Evolutionary conservation across 2,329 filamentous ascomycete species (phyloP).

Genomic region (Cytospora piceicola): DNA sequence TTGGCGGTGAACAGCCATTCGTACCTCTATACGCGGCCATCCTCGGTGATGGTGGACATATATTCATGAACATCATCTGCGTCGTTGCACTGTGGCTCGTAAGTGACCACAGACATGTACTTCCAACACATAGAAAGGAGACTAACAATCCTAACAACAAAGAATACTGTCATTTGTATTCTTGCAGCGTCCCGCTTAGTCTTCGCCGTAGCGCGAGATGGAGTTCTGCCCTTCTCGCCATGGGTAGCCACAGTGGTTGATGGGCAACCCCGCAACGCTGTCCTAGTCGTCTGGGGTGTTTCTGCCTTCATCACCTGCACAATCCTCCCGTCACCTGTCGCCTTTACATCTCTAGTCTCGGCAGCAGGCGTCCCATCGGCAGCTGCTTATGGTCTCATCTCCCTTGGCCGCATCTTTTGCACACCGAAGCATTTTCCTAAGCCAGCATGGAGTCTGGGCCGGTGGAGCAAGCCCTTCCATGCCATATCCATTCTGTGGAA

Average conservation of each 20-base stretch:
- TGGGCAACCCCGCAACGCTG: slow-evolving; percentile 63
- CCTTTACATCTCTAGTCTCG: slow-evolving; percentile 58
- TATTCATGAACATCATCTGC: slow-evolving; percentile 66
- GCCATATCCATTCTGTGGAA: slow-evolving; percentile 54
- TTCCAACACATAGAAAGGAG: too few relatives aligned
- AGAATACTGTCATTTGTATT: slow-evolving; percentile 64
- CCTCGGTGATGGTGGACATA: slow-evolving; percentile 58
- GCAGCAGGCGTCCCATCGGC: slow-evolving; percentile 56
- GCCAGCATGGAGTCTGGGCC: slow-evolving; percentile 50
- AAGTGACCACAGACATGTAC: slow-evolving; percentile 34
- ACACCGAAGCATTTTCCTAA: slow-evolving; percentile 53
- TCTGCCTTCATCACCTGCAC: slow-evolving; percentile 61
- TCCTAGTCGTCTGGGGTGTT: slow-evolving; percentile 61
- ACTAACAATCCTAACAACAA: not conserved
- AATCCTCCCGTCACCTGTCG: slow-evolving; percentile 58
- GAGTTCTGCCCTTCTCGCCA: slow-evolving; percentile 60
- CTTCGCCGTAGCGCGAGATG: slow-evolving; percentile 65
- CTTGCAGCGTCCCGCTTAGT: slow-evolving; percentile 64
- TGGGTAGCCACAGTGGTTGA: slow-evolving; percentile 60
- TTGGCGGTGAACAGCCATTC: slow-evolving; percentile 61
- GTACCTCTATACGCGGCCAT: slow-evolving; percentile 61
- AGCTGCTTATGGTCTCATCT: slow-evolving; percentile 56
- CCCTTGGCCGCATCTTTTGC: slow-evolving; percentile 50
- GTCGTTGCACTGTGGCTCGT: slow-evolving; percentile 55
- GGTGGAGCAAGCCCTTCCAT: slow-evolving; percentile 50